Base-by-base conservation (phyloP, 352 stramenopile genomes). In the Thalassiosira livingstoniorum region DNA sequence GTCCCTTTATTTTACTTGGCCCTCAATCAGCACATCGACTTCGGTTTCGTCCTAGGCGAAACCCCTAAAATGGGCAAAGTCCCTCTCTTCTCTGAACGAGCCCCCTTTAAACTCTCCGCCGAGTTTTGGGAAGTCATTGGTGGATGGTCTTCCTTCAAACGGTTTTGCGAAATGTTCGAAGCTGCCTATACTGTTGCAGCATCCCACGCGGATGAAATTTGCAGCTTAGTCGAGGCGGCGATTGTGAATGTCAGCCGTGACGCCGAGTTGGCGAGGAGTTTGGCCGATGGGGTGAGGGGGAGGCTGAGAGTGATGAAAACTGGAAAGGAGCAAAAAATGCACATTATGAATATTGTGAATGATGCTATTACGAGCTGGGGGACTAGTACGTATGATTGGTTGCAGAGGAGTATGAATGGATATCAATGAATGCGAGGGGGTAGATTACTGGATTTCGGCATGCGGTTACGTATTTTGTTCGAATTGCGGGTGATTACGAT, bases 41-140 rank as follows among this genome's bases (percentile, higher is more conserved):
- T 98, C 86, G 97, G 97, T 3, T 99, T 98, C 78, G 94, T 98
- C 47, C 91, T 99, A 2, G 97, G 96, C 27, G 97, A 98, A 67
- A 92, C 87, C 29, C 90, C 91, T 0, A 94, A 94, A 76, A 94
- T 94, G 90, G 96, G 95, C 25, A 97, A 97, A 34, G 96, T 98
- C 35, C 96, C 96, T 37, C 94, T 96, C 42, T 97, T 97, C 82
- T 97, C 92, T 75, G 97, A 99, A 91, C 92, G 90, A 54, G 96
- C 97, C 27, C 96, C 97, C 0, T 99, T 99, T 87, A 99, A 99
- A 83, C 90, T 98, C 13, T 98, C 95, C 15, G 92, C 94, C 27
- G 96, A 99, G 75, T 98, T 98, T 83, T 96, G 97, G 67, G 90
- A 97, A 64, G 94, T 98, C 15, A 89, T 98, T 2, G 96, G 95